Evolutionary conservation across 371 early-diverging fungal genomes (phyloP).

Genomic region (Circinella umbellata): DNA sequence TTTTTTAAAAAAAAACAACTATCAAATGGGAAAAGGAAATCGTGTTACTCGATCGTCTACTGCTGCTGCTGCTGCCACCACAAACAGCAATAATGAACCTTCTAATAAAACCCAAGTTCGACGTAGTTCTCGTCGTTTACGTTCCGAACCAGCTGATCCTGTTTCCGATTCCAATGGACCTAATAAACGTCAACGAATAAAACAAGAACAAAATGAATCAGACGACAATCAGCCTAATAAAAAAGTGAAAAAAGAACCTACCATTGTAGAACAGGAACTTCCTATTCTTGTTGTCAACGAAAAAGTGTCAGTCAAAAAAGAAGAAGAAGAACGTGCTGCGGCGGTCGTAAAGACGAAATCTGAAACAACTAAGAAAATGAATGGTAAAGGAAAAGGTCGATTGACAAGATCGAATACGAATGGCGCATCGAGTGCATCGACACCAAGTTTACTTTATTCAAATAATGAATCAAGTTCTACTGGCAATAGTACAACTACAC

Average conservation of each 20-base stretch:
- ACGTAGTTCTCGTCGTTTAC: not conserved
- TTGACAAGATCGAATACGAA: not conserved
- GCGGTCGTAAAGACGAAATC: not conserved
- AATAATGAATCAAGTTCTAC: not conserved
- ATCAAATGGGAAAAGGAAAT: not conserved
- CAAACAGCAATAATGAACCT: too few species aligned
- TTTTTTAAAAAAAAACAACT: too few species aligned
- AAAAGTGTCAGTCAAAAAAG: not conserved
- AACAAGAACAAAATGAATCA: not conserved
- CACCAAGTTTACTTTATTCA: constrained; percentile 2
- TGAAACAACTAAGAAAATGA: not conserved
- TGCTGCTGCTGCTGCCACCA: not conserved
- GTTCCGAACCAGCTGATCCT: not conserved
- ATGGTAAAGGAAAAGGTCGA: constrained; percentile 14
- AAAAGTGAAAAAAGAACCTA: too few species aligned
- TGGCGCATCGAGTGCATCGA: not conserved
- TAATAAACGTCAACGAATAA: not conserved
- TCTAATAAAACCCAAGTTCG: not conserved
- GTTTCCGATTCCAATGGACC: not conserved
- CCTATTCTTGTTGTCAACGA: too few species aligned
- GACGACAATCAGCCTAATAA: not conserved
- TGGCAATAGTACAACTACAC: not conserved
- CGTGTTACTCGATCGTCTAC: constrained; percentile 1
- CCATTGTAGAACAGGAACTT: too few species aligned
- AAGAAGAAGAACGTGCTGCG: not conserved